phyloP scores from a whole-genome alignment of 805 yeast species.

The Candida succiphila region DNA sequence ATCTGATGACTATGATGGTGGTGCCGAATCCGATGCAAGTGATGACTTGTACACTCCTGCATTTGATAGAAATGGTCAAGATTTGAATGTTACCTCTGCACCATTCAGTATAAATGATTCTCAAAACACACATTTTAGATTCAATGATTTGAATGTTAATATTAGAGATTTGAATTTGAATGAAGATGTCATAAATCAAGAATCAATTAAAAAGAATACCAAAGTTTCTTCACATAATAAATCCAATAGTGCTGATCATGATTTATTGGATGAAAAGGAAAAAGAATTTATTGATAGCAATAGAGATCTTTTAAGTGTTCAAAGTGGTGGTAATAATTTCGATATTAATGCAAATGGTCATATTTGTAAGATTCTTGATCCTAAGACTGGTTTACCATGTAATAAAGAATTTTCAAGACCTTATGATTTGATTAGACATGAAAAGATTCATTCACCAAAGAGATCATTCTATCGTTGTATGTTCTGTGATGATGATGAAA shows the following conservation, averaged over 20 bases:
- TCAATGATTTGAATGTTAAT: neutral
- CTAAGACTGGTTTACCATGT: constrained; percentile 55
- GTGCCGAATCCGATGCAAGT: constrained; percentile 14
- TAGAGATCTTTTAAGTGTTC: neutral
- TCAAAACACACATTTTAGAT: neutral
- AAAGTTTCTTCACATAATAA: no score
- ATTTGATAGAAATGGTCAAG: constrained; percentile 13
- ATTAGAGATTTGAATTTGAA: no score
- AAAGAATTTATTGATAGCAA: neutral
- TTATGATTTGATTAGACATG: constrained; percentile 89
- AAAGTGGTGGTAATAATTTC: constrained; percentile 2
- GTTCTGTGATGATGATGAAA: constrained; percentile 68
- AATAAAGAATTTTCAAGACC: constrained; percentile 83
- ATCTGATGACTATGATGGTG: constrained; percentile 3
- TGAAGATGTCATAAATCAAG: no score
- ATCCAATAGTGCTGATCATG: neutral
- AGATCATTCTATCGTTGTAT: constrained; percentile 81
- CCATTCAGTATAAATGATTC: neutral
- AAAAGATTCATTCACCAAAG: constrained; percentile 86
- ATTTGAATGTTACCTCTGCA: no score
- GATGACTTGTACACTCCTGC: constrained; percentile 21
- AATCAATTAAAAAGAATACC: no score
- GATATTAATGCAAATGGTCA: constrained; percentile 23
- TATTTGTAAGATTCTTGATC: constrained; percentile 49
- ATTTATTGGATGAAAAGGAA: neutral